Evolutionary conservation across 345 rosid species (phyloP), one percentile per base, ranked within the genome.

Genomic region (Adansonia digitata): DNA sequence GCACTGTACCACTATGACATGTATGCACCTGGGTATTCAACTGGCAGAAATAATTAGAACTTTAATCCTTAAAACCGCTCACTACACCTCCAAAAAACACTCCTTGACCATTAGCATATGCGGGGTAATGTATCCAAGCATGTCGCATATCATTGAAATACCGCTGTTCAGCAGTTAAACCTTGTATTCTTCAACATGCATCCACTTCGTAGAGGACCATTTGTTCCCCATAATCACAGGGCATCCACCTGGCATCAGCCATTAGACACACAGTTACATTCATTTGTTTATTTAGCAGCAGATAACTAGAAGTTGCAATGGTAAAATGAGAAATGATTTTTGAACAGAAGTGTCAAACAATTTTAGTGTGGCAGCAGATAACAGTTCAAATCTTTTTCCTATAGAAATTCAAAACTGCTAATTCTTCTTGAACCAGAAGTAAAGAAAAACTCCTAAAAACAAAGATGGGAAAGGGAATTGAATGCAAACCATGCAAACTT

Each of bases 141-240:
- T 9, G 15, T 43, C 14, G 4, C 48, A 43, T 43, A 43, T 2
- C 48, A 43, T 13, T 43, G 48, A 65, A 17, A 53, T 80, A 79
- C 83, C 85, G 68, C 3, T 14, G 31, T 7, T 17, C 1, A 52
- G 76, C 74, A 37, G 52, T 73, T 82, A 87, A 77, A 63, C 48
- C 67, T 79, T 83, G 86, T 91, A 94, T 80, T 92, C 96, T 27
- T 81, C 70, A 5, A 88, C 86, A 84, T 89, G 98, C 90, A 94
- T 77, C 98, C 98, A 94, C 83, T 94, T 94, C 27, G 98, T 90
- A 61, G 91, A 86, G 67, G 98, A 90, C 98, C 98, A 94, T 78
- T 92, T 94, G 90, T 89, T 84, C 72, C 98, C 98, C 72, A 43
- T 88, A 78, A 92, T 91, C 84, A 92, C 98, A 66, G 98, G 95